These are phyloP conservation scores for Metschnikowia sp. DNA, from an alignment of 805 yeast genomes.

Conservation along the genomic window DNA sequence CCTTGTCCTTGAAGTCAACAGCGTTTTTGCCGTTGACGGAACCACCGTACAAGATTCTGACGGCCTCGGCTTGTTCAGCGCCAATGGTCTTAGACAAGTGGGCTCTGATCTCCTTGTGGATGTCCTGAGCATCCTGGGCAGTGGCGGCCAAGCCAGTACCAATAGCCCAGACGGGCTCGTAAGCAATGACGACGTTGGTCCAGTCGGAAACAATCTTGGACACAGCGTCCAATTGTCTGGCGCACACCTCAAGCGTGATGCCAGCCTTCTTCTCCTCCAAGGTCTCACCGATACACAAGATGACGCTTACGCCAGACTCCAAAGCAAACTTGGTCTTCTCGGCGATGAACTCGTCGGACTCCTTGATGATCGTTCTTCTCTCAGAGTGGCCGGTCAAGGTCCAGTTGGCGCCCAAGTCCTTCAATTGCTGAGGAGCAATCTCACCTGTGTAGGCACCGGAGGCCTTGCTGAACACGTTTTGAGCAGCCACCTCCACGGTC, in stretches of 20 bases:
- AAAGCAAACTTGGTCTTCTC: slow-evolving; percentile 92
- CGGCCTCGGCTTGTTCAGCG: slow-evolving; percentile 66
- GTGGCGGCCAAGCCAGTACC: slow-evolving; percentile 99
- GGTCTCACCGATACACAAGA: slow-evolving; percentile 97
- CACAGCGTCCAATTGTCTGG: slow-evolving; percentile 88
- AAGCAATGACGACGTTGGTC: slow-evolving; percentile 90
- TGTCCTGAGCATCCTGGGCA: slow-evolving; percentile 95
- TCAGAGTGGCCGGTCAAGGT: slow-evolving; percentile 97
- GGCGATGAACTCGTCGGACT: slow-evolving; percentile 87
- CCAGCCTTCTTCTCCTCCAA: slow-evolving; percentile 91
- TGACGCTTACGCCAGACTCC: slow-evolving; percentile 84
- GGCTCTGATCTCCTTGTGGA: slow-evolving; percentile 84
- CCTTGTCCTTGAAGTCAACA: slow-evolving; percentile 82
- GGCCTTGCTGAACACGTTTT: slow-evolving; percentile 82
- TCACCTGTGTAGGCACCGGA: slow-evolving; percentile 99
- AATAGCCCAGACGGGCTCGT: slow-evolving; percentile 99
- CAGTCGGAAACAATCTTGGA: slow-evolving; percentile 80
- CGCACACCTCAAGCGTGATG: slow-evolving; percentile 79
- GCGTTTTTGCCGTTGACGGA: slow-evolving; percentile 96
- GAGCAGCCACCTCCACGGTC: slow-evolving; percentile 82
- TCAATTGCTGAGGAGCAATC: slow-evolving; percentile 80
- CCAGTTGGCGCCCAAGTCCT: slow-evolving; percentile 92
- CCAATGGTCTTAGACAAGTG: slow-evolving; percentile 78
- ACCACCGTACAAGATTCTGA: slow-evolving; percentile 97
- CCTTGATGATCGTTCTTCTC: slow-evolving; percentile 92